Evolutionary conservation across 441 rosid species (phyloP), one percentile per base, ranked within the genome.

Genomic region (Euphorbia celastroides): DNA sequence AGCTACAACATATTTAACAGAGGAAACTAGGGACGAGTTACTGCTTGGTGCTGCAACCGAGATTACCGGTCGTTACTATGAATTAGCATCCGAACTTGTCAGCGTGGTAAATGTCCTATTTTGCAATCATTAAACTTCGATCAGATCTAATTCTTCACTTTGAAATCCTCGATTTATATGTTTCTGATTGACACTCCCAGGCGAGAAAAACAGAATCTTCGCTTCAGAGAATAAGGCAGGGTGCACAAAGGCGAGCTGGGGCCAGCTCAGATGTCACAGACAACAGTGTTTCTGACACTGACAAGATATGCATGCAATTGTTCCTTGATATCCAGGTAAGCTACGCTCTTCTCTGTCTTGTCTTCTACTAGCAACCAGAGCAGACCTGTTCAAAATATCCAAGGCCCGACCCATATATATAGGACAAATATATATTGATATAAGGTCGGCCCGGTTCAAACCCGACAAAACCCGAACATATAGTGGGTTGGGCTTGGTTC

Each of bases 291-390:
- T 87, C 98, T 0, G 92, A 87, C 72, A 83, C 94, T 6, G 97
- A 92, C 82, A 94, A 92, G 80, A 83, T 92, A 71, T 88, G 98
- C 65, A 85, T 86, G 97, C 99, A 94, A 66, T 73, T 92, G 71
- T 94, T 94, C 84, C 91, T 94, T 54, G 99, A 94, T 79, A 83
- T 89, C 76, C 98, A 92, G 99, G 99, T 88, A 73, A 58, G 64
- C 57, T 9, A 66, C 30, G 1, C 12, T 56, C 57, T 23, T 58
- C 25, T 61, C 26, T 55, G 28, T 34, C 22, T 16, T 5, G 9
- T 34, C 9, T 34, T 34, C 9, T 34, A 3, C 9, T 3, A 34
- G 38, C 5, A 34, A 34, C 9, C 9, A n/a, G n/a, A n/a, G n/a
- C 38, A 34, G 38, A 34, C 9, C 9, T 3, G 9, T 34, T 34